Conservation (phyloP, 495 filamentous ascomycete species). For the Aspergillus bridgeri region DNA sequence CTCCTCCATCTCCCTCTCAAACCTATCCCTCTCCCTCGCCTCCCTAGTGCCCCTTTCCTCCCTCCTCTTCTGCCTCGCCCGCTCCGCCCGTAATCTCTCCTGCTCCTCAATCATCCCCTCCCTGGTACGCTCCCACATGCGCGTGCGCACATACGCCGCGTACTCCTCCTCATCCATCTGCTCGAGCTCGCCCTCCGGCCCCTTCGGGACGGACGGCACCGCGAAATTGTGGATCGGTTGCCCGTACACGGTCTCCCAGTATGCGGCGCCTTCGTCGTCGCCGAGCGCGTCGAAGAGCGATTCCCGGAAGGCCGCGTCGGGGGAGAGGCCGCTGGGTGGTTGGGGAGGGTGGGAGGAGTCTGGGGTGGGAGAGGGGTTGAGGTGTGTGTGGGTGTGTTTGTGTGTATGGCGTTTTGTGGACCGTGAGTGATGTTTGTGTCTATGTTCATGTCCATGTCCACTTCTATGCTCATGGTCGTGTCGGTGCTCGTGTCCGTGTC, state of each 20-base stretch:
- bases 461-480: constrained; percentile 20
- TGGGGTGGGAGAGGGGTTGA: constrained; percentile 10
- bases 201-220: constrained; percentile 31
- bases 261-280: constrained; percentile 93
- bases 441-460: constrained; percentile 27
- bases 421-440: constrained; percentile 31
- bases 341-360: constrained; percentile 7
- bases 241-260: constrained; percentile 93
- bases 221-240: constrained; percentile 78
- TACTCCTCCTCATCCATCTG: constrained; percentile 92
- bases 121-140: constrained; percentile 91
- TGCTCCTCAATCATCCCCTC: constrained; percentile 62
- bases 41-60: constrained; percentile 37
- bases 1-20: constrained; percentile 48
- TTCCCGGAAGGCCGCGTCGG: constrained; percentile 79
- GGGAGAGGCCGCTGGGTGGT: constrained; percentile 32
- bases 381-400: constrained; percentile 13
- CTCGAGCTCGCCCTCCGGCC: constrained; percentile 63
- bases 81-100: constrained; percentile 56
- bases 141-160: constrained; percentile 70
- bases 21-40: constrained; percentile 30
- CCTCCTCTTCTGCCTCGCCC: constrained; percentile 41
- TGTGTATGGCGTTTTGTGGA: constrained; percentile 18
- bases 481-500: constrained; percentile 25
- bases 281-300: constrained; percentile 99